phyloP scores from a whole-genome alignment of 208 protist species.

The Wallacemonas sp. region DNA sequence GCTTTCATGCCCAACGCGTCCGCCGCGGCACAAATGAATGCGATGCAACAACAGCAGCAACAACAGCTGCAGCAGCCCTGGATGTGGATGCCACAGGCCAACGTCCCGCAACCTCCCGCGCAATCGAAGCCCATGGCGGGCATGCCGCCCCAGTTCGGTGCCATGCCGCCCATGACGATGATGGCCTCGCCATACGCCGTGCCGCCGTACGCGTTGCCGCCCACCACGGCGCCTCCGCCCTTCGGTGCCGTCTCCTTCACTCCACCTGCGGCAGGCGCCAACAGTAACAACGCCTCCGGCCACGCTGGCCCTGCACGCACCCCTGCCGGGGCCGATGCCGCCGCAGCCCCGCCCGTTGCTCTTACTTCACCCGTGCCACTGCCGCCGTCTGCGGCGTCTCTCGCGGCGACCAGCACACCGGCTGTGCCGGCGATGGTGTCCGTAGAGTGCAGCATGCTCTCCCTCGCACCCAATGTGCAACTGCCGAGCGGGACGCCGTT shows the following conservation, averaged over 20 bases:
- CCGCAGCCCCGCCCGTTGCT: not conserved
- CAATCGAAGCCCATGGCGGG: constrained; percentile 16
- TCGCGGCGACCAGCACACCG: not conserved
- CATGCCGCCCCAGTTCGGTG: not conserved
- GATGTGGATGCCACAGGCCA: constrained; percentile 11
- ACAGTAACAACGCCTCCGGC: not conserved
- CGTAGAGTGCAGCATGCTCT: constrained; percentile 35
- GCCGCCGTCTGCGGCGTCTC: not conserved
- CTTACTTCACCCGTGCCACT: not conserved
- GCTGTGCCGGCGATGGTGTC: constrained; percentile 9
- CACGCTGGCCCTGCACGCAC: not conserved
- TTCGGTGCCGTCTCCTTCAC: too few relatives aligned
- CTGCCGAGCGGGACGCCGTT: constrained; percentile 56
- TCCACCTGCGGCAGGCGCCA: too few relatives aligned
- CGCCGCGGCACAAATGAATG: not conserved
- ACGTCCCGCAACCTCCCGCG: constrained; percentile 14
- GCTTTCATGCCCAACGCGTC: constrained; percentile 1
- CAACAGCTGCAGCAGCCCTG: constrained; percentile 12
- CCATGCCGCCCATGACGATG: constrained; percentile 23
- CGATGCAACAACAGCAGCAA: constrained; percentile 7
- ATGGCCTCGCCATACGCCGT: constrained; percentile 27
- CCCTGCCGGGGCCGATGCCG: not conserved
- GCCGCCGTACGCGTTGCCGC: constrained; percentile 27
- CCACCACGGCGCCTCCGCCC: constrained; percentile 13
- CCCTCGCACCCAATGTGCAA: constrained; percentile 37